These are phyloP conservation scores for Apophysomyces elegans DNA, from an alignment of 371 early-diverging fungal genomes.

Conservation along the genomic window DNA sequence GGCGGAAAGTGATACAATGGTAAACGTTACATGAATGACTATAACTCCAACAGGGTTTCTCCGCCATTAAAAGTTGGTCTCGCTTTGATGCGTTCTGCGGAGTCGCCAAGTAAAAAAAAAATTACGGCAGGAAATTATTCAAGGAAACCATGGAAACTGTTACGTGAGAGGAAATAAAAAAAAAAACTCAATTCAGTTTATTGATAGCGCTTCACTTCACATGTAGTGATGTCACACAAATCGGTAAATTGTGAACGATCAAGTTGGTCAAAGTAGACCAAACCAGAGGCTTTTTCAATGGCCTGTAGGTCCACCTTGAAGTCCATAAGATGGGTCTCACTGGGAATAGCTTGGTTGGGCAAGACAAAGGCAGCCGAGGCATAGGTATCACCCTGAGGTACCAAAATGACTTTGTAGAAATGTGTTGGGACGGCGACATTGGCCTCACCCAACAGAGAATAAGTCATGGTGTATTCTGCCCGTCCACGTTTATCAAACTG, in stretches of 20 bases:
- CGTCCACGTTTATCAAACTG: constrained; percentile 29
- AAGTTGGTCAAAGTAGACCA: constrained; percentile 70
- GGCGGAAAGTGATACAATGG: too few species aligned
- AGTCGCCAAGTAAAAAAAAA: too few species aligned
- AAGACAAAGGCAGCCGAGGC: constrained; percentile 78
- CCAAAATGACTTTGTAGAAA: constrained; percentile 83
- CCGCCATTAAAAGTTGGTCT: too few species aligned
- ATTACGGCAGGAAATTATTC: too few species aligned
- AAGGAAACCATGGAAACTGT: too few species aligned
- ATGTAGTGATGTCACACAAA: constrained; percentile 38
- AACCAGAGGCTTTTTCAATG: constrained; percentile 76
- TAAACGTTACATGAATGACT: too few species aligned
- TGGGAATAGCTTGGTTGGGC: constrained; percentile 76
- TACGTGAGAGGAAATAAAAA: too few species aligned
- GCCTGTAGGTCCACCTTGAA: constrained; percentile 73
- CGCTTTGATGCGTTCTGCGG: too few species aligned
- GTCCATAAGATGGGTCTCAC: constrained; percentile 56
- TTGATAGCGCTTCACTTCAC: constrained; percentile 17
- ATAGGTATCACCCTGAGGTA: constrained; percentile 38
- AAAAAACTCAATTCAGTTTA: neutral
- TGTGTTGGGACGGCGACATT: constrained; percentile 91
- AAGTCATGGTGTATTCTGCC: constrained; percentile 44
- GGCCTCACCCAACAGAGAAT: constrained; percentile 74
- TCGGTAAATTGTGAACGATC: constrained; percentile 45
- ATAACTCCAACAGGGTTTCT: too few species aligned